These are phyloP conservation scores for Babesia ovata DNA, from an alignment of 169 alveolate species.

Conservation along the genomic window DNA sequence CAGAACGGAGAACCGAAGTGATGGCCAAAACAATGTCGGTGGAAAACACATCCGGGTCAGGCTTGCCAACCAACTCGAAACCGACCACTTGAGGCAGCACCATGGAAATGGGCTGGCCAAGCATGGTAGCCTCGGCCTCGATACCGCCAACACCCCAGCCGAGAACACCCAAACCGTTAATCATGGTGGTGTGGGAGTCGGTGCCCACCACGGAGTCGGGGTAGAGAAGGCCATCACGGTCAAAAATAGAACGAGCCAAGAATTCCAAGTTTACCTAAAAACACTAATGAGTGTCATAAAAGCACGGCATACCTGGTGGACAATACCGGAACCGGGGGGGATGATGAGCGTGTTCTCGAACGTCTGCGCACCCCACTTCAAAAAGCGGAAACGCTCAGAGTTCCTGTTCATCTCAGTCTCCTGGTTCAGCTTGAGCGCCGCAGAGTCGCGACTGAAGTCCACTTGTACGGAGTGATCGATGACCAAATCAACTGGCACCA, in stretches of 20 bases:
- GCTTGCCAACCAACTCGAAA: conserved; percentile 89
- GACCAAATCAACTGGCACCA: conserved; percentile 93
- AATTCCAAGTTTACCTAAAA: conserved; percentile 87
- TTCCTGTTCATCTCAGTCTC: conserved; percentile 90
- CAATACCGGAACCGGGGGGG: conserved; percentile 98
- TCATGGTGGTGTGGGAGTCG: conserved; percentile 97
- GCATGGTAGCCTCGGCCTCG: conserved; percentile 98
- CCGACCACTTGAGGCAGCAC: conserved; percentile 96
- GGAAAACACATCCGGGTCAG: conserved; percentile 85
- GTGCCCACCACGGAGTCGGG: conserved; percentile 97
- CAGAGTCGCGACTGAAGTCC: conserved; percentile 88
- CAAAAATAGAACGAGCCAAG: conserved; percentile 82
- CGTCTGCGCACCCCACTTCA: conserved; percentile 96
- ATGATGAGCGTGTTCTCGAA: conserved; percentile 90
- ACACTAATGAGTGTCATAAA: conserved; percentile 61
- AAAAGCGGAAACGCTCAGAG: conserved; percentile 91
- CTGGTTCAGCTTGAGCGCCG: conserved; percentile 89
- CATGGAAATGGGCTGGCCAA: conserved; percentile 96
- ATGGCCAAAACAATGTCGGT: conserved; percentile 92
- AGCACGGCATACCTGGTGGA: conserved; percentile 87
- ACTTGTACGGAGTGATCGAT: conserved; percentile 96
- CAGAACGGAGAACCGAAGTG: conserved; percentile 87
- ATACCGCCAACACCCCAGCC: conserved; percentile 98
- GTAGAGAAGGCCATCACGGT: conserved; percentile 78
- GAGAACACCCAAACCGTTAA: conserved; percentile 93